Evolutionary conservation across 805 yeast genomes (phyloP).

Genomic region (Grigorovia yakushimaensis): DNA sequence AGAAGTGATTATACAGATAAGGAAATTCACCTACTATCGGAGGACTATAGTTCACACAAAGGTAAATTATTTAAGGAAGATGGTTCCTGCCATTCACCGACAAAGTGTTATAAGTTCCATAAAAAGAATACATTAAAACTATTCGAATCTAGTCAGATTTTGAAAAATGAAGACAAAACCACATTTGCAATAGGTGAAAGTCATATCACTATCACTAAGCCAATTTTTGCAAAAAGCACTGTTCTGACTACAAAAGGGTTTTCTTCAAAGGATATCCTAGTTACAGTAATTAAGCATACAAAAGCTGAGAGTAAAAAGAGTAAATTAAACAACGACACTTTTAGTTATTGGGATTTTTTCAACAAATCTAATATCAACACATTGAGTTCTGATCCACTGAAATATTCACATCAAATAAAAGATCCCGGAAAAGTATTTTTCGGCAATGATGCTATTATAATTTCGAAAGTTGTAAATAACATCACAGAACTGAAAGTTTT

Average conservation of each 20-base stretch:
- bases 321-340: conserved; percentile 1
- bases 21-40: no score
- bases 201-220: neutral
- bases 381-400: neutral
- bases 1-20: no score
- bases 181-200: neutral
- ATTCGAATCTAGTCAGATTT: neutral
- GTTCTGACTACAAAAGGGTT: neutral
- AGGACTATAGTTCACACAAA: conserved; percentile 29
- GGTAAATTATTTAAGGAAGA: conserved; percentile 20
- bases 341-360: conserved; percentile 15
- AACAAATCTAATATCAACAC: conserved; percentile 1
- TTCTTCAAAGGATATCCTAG: conserved; percentile 10
- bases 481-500: neutral
- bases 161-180: neutral
- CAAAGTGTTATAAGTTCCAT: conserved; percentile 4
- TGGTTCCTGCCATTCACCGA: neutral
- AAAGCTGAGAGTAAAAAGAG: neutral
- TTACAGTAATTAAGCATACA: conserved; percentile 2
- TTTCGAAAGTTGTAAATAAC: conserved; percentile 3
- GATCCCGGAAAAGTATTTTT: conserved; percentile 1
- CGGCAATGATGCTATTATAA: conserved; percentile 2
- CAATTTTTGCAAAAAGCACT: neutral
- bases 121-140: neutral
- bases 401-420: neutral